These are phyloP conservation scores for Penicillium arizonense DNA, from an alignment of 495 filamentous ascomycete species.

Conservation along the genomic window DNA sequence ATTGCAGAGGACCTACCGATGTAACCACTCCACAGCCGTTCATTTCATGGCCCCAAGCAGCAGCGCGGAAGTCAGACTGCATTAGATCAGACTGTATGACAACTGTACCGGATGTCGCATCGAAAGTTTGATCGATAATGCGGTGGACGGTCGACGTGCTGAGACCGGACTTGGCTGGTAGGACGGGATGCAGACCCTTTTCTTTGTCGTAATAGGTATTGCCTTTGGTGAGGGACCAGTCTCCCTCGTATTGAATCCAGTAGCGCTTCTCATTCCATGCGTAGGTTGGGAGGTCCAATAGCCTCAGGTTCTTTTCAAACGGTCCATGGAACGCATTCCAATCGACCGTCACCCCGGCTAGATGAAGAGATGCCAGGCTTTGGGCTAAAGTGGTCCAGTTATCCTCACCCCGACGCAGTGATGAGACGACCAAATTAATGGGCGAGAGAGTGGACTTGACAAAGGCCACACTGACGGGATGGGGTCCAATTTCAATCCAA, in stretches of 20 bases:
- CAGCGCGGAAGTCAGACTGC: constrained; percentile 29
- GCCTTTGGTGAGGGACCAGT: constrained; percentile 36
- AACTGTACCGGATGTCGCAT: constrained; percentile 11
- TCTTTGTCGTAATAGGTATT: constrained; percentile 1
- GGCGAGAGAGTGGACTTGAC: constrained; percentile 19
- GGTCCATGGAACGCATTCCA: constrained; percentile 58
- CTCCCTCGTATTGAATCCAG: constrained; percentile 41
- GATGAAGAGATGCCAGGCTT: constrained; percentile 54
- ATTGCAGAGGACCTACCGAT: constrained; percentile 35
- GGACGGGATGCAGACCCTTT: too few relatives aligned
- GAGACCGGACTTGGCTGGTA: too few relatives aligned
- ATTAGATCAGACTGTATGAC: constrained; percentile 31
- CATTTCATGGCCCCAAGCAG: constrained; percentile 36
- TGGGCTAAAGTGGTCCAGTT: constrained; percentile 54
- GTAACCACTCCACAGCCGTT: constrained; percentile 36
- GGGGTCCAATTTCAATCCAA: constrained; percentile 43
- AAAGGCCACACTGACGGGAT: constrained; percentile 31
- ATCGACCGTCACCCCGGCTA: constrained; percentile 54
- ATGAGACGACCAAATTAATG: constrained; percentile 39
- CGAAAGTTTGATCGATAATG: constrained; percentile 24
- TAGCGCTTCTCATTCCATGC: constrained; percentile 39
- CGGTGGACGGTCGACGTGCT: constrained; percentile 21
- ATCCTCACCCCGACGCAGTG: constrained; percentile 39
- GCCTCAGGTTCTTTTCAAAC: constrained; percentile 47
- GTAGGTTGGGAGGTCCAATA: constrained; percentile 68